Percentiles rank a stretch among this genome's conserved stretches.
Conservation (phyloP, 805 yeast species). For the Diddensiella transvaalensis region DNA sequence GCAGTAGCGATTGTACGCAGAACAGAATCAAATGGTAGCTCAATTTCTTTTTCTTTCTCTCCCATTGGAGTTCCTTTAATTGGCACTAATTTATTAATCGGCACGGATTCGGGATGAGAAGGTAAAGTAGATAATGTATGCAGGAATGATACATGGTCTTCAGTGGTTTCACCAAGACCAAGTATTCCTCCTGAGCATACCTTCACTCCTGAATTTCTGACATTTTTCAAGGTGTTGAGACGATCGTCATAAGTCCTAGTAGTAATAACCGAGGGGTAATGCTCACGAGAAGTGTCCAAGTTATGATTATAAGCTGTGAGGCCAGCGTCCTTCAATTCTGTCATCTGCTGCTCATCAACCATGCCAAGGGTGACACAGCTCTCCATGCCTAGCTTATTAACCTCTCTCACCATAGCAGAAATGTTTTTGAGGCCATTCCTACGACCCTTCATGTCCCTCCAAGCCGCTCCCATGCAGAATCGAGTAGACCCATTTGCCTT, state of each 20-base stretch:
- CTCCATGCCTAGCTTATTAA: conserved; percentile 67
- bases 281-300: conserved; percentile 74
- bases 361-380: conserved; percentile 79
- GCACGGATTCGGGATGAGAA: conserved; percentile 75
- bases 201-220: conserved; percentile 57
- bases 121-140: conserved; percentile 65
- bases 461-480: conserved; percentile 84
- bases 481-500: conserved; percentile 69
- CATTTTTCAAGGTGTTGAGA: conserved; percentile 59
- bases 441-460: conserved; percentile 82
- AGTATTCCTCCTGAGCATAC: conserved; percentile 80
- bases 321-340: conserved; percentile 59
- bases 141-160: conserved; percentile 66
- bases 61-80: conserved; percentile 77
- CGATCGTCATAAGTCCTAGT: conserved; percentile 72
- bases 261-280: conserved; percentile 67
- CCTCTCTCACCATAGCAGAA: conserved; percentile 58
- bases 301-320: conserved; percentile 81
- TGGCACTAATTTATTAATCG: conserved; percentile 76
- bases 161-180: conserved; percentile 71
- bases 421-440: conserved; percentile 62
- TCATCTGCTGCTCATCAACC: conserved; percentile 64
- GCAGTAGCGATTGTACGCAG: conserved; percentile 74
- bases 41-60: conserved; percentile 37
- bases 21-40: conserved; percentile 55